Base-by-base conservation (phyloP, 2,329 filamentous ascomycete genomes). In the Ascochyta lentis region DNA sequence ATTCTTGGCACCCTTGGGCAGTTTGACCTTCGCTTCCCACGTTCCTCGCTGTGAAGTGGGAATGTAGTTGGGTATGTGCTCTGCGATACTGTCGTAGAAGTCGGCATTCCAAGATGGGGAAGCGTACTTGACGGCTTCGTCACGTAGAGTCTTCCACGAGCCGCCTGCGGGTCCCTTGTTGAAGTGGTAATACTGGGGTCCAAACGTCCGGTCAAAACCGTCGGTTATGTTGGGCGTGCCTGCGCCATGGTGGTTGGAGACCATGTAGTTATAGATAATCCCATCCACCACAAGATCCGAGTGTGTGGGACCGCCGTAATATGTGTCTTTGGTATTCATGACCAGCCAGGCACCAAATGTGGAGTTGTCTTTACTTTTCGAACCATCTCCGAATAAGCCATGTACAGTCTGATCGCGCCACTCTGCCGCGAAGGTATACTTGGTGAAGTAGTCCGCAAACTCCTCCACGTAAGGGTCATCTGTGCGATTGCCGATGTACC, bases 191-290 rank as follows among this genome's bases (percentile, higher is more conserved):
- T 82, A 87, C 68, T 84, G 81, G 26, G 86, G 86, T 1, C 86
- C 86, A 64, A 88, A 88, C 0, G 86, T 88, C 2, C 86, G 79
- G 63, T 88, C 86, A 59, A 88, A 88, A 0, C 86, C 86, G 58
- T 85, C 71, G 1, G 83, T 86, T 62, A 89, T 87, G 61, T 88
- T 87, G 6, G 86, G 85, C 13, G 83, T 85, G 38, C 83, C 82
- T 55, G 84, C 83, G 6, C 86, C 85, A 49, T 88, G 85, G 60
- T 88, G 85, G 56, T 87, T 88, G 16, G 64, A 68, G 6, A 69
- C 64, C 48, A 68, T 55, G 64, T 88, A 89, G 65, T 89, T 87
- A 68, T 88, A 88, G 0, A 88, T 79, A 42, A 88, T 87, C 0
- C 85, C 86, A 61, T 88, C 86, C 0, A 88, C 86, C 0, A 81